Evolutionary conservation across 164 flowering plant genomes (phyloP).

Genomic region (Tetrastigma voinierianum): DNA sequence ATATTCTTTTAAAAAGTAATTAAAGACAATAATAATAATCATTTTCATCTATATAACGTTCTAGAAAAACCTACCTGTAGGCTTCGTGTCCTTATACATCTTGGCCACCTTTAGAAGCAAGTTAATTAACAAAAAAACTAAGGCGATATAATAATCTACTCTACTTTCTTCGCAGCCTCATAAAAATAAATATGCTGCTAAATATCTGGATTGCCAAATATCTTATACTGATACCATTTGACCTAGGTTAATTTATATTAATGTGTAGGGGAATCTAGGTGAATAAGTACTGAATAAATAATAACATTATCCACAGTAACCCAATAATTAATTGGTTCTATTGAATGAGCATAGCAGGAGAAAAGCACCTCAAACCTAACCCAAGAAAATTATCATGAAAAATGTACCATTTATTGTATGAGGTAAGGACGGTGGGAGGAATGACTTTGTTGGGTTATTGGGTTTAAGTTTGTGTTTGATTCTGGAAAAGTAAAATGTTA

Average conservation of each 20-base stretch:
- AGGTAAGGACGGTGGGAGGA: too few relatives aligned
- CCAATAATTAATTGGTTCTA: neutral
- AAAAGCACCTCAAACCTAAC: neutral
- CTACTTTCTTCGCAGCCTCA: constrained; percentile 1
- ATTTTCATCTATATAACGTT: neutral
- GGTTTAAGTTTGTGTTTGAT: too few relatives aligned
- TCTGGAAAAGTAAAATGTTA: too few relatives aligned
- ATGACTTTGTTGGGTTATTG: too few relatives aligned
- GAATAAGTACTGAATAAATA: too few relatives aligned
- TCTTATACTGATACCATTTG: neutral
- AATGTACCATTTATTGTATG: too few relatives aligned
- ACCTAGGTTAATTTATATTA: neutral
- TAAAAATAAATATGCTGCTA: neutral
- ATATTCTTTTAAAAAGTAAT: neutral
- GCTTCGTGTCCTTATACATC: constrained; percentile 2
- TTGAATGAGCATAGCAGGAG: neutral
- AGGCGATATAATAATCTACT: neutral
- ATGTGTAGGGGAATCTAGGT: neutral
- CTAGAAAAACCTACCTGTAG: neutral
- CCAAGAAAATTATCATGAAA: neutral
- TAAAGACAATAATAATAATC: neutral
- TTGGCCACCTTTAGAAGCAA: constrained; percentile 3
- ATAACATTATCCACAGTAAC: too few relatives aligned
- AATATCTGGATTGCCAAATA: neutral
- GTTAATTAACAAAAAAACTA: neutral